Evolutionary conservation across 2,329 filamentous ascomycete genomes (phyloP), one percentile per base, ranked within the genome.

Genomic region (Microsporum ferrugineum): DNA sequence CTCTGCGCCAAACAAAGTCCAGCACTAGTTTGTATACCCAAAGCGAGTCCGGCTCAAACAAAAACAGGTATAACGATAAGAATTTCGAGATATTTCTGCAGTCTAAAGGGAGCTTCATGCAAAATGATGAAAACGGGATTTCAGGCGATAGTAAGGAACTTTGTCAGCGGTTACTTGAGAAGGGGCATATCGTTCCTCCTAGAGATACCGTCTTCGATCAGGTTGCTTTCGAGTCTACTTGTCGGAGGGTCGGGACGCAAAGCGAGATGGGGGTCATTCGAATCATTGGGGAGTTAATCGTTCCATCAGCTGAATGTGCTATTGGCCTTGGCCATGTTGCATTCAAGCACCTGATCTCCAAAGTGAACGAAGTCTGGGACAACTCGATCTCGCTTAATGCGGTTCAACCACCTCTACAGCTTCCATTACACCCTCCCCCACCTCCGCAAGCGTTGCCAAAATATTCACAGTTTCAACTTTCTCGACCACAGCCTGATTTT

Each of bases 351-450:
- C 62, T 79, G 5, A 67, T 67, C 14, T 74, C 79, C 63, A 76
- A 72, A 62, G 69, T 75, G 41, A 77, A 78, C 63, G 71, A 78
- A 67, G 69, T 68, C 59, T 79, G 76, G 77, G 73, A 72, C 61
- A 23, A 23, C 17, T 23, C 17, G 17, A 23, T 23, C 17, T 23
- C 17, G 17, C 17, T 23, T 23, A 1, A 23, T 23, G 17, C 1
- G 1, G 17, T 23, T 23, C 17, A 23, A 23, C 17, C 17, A 23
- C 17, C 17, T 23, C 17, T 23, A 23, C 17, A 23, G 17, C 17
- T 23, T 23, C 17, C 17, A 23, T 23, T 23, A 1, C 17, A 23
- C 1, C 17, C 17, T 23, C 17, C 17, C 17, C 17, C 1, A 23
- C 17, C 17, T 23, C 17, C 17, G 17, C 17, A 23, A 23, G 17